These are phyloP conservation scores for Penicillium capsulatum DNA, from an alignment of 2,329 filamentous ascomycete genomes.

Conservation along the genomic window DNA sequence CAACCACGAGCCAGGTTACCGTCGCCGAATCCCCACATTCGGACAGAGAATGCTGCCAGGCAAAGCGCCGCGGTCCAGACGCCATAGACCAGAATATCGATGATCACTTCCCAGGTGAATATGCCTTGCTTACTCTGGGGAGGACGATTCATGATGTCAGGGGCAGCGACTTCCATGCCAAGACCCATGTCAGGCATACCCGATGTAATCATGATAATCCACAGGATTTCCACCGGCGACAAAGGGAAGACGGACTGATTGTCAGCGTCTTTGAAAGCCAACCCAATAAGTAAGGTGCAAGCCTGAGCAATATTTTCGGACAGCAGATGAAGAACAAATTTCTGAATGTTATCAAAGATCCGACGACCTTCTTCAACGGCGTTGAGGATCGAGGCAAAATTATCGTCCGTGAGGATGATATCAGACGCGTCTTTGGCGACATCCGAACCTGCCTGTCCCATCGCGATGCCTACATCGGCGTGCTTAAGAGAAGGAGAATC, in stretches of 20 bases:
- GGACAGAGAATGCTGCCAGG: slow-evolving; percentile 59
- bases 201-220: slow-evolving; percentile 92
- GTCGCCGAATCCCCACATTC: slow-evolving; percentile 59
- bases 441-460: slow-evolving; percentile 76
- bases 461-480: slow-evolving; percentile 82
- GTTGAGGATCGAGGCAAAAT: slow-evolving; percentile 80
- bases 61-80: slow-evolving; percentile 70
- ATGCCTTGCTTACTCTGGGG: slow-evolving; percentile 68
- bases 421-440: slow-evolving; percentile 69
- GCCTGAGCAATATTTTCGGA: slow-evolving; percentile 82
- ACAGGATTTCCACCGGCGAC: slow-evolving; percentile 79
- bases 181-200: slow-evolving; percentile 84
- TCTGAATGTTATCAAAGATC: slow-evolving; percentile 88
- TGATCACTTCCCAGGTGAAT: slow-evolving; percentile 71
- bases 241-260: slow-evolving; percentile 80
- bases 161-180: slow-evolving; percentile 69
- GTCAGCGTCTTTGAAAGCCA: slow-evolving; percentile 70
- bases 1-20: slow-evolving; percentile 58
- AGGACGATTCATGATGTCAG: slow-evolving; percentile 74
- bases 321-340: slow-evolving; percentile 76
- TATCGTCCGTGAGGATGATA: slow-evolving; percentile 73
- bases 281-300: slow-evolving; percentile 74
- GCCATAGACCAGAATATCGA: slow-evolving; percentile 80
- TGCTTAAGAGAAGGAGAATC: slow-evolving; percentile 77
- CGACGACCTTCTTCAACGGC: slow-evolving; percentile 78